Evolutionary conservation across 2,329 filamentous ascomycete genomes (phyloP).

Genomic region (Elsinoe arachidis): DNA sequence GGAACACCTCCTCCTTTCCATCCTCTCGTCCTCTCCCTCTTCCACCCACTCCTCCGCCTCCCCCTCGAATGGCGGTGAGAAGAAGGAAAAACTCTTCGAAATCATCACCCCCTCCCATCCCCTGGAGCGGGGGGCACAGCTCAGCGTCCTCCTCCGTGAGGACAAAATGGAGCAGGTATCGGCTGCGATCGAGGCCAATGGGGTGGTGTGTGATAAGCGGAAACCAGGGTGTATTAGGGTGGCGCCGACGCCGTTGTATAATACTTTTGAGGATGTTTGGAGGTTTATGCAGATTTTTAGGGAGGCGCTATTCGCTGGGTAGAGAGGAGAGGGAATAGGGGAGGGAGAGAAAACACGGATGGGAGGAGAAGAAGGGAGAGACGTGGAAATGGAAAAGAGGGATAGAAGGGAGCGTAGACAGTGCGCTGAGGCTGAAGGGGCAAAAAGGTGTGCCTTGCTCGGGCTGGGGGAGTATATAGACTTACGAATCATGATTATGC

Average conservation of each 20-base stretch:
- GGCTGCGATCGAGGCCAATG: slow-evolving; percentile 54
- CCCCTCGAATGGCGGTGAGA: slow-evolving; percentile 20
- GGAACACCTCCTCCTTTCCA: slow-evolving; percentile 45
- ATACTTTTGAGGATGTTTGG: slow-evolving; percentile 66
- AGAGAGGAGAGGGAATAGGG: slow-evolving; percentile 17
- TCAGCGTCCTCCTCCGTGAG: slow-evolving; percentile 61
- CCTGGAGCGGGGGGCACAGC: slow-evolving; percentile 63
- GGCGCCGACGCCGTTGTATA: slow-evolving; percentile 77
- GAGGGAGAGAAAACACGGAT: slow-evolving; percentile 5
- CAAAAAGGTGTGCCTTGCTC: neutral
- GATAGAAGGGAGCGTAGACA: neutral
- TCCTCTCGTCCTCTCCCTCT: slow-evolving; percentile 18
- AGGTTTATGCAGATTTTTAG: slow-evolving; percentile 50
- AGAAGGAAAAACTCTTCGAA: slow-evolving; percentile 27
- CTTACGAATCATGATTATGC: neutral
- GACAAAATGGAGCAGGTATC: slow-evolving; percentile 64
- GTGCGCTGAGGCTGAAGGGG: neutral
- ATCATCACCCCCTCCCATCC: slow-evolving; percentile 63
- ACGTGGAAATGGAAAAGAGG: no score
- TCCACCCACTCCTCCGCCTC: slow-evolving; percentile 5
- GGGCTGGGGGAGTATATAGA: neutral
- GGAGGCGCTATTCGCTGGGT: slow-evolving; percentile 36
- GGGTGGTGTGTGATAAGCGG: slow-evolving; percentile 72
- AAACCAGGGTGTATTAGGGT: slow-evolving; percentile 78
- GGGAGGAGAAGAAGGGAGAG: no score